Base-by-base conservation (phyloP, 352 stramenopile genomes). In the Globisporangium canariense region DNA sequence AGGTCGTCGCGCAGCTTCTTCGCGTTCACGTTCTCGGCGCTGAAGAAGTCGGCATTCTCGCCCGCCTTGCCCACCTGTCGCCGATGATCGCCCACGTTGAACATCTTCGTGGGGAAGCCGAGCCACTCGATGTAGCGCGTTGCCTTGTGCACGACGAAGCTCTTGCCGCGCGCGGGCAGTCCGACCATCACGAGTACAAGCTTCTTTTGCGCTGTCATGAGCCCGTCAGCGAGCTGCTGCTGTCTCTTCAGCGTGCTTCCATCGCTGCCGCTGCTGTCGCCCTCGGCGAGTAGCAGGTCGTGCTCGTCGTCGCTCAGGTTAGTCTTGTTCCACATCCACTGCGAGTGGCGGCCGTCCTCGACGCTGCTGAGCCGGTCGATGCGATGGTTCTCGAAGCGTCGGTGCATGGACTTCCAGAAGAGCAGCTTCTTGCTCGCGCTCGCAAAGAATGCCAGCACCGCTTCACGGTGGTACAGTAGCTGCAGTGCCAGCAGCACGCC, bases 71-170 rank as follows among this genome's bases (percentile, higher is more conserved):
- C 81, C 25, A 88, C 65, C 71, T 91, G 75, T 20, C 96, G 89
- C 6, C 96, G 89, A 70, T 97, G 90, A 60, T 97, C 93, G 64
- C 96, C 96, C 10, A 98, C 96, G 65, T 98, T 98, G 68, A 98
- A 98, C 54, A 98, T 96, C 66, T 89, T 89, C 56, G 89, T 97
- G 38, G 88, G 78, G 40, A 84, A 89, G 8, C 94, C 93, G 28
- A 95, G 70, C 94, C 94, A 98, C 64, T 91, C 86, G n/a, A 98
- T 86, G 74, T 98, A 98, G 50, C 87, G 86, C 60, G 90, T 79
- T 6, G 97, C 77, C 71, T 98, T 98, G 59, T 97, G 86, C 66
- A 96, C 88, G 36, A 98, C 93, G 67, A 98, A 98, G 60, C 89
- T 98, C 86, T 98, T 98, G 67, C 95, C 95, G 53, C 95, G 86